A percentile compares a stretch with the other conserved stretches of the same genome.
phyloP scores from a whole-genome alignment of 75 land plant genomes.

The Picea glauca region DNA sequence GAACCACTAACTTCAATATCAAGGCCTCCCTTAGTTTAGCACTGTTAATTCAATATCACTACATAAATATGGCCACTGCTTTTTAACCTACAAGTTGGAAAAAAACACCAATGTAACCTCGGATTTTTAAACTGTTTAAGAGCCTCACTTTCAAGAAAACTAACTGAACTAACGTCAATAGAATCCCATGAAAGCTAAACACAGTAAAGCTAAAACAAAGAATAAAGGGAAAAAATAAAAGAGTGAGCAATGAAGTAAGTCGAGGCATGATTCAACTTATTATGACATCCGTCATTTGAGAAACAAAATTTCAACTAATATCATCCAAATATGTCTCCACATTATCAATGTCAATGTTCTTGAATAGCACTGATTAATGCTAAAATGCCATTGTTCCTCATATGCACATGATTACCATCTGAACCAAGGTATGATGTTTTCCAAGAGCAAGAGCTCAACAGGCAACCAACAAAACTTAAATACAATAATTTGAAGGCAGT shows the following conservation, averaged over 20 bases:
- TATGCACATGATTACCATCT: neutral
- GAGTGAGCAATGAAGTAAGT: neutral
- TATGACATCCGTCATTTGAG: neutral
- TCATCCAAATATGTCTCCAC: too few species aligned
- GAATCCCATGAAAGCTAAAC: neutral
- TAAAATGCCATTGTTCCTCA: neutral
- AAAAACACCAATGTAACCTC: neutral
- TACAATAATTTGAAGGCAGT: neutral
- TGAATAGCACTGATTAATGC: neutral
- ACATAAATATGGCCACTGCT: neutral
- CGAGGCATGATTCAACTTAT: neutral
- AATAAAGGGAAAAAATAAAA: neutral
- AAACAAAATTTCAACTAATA: too few species aligned
- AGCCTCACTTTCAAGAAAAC: neutral
- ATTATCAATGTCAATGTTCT: too few species aligned
- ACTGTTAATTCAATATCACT: neutral
- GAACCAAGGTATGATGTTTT: neutral
- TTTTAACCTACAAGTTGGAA: neutral
- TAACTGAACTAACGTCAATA: neutral
- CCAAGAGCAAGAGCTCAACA: neutral
- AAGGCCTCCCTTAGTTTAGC: neutral
- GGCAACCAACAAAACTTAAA: neutral
- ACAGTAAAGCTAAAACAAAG: neutral
- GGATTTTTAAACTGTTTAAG: neutral
- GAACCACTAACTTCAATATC: neutral